These are phyloP conservation scores for Mallotus repandus DNA, from an alignment of 441 rosid species.

Conservation along the genomic window DNA sequence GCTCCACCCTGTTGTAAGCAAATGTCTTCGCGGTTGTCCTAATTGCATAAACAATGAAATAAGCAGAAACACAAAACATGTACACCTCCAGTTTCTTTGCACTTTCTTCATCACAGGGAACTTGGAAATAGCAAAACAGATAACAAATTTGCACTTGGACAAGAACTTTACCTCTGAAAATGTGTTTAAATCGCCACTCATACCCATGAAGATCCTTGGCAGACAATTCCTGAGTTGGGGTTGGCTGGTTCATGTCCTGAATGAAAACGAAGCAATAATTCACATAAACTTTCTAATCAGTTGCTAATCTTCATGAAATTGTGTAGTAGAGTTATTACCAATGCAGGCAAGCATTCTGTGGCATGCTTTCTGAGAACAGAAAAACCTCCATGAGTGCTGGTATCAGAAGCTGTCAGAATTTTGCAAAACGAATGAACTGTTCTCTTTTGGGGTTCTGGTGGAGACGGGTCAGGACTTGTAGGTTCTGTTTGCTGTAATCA, in stretches of 20 bases:
- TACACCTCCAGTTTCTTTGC: slow-evolving; percentile 4
- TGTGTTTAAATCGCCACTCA: slow-evolving; percentile 89
- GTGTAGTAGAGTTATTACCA: slow-evolving; percentile 41
- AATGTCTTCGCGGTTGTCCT: slow-evolving; percentile 93
- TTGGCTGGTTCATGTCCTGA: slow-evolving; percentile 77
- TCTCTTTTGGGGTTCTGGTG: slow-evolving; percentile 43
- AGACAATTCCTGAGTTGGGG: slow-evolving; percentile 76
- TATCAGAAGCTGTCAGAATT: slow-evolving; percentile 87
- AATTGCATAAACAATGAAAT: slow-evolving; percentile 1
- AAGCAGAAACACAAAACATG: not conserved
- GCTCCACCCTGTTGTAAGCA: slow-evolving; percentile 95
- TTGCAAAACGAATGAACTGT: slow-evolving; percentile 66
- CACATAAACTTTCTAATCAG: not conserved
- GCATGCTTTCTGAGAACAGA: slow-evolving; percentile 90
- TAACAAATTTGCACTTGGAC: not conserved
- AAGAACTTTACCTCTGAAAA: slow-evolving; percentile 62
- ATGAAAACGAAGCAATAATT: slow-evolving; percentile 11
- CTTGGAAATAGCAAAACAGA: not conserved
- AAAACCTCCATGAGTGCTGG: slow-evolving; percentile 95
- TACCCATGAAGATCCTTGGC: slow-evolving; percentile 79
- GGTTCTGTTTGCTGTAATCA: slow-evolving; percentile 58
- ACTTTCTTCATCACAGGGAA: not conserved
- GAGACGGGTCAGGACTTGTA: slow-evolving; percentile 44
- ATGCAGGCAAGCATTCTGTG: slow-evolving; percentile 68
- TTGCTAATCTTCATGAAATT: not conserved